Conservation (phyloP, 164 flowering plant genomes). For the Cinnamomum chago region DNA sequence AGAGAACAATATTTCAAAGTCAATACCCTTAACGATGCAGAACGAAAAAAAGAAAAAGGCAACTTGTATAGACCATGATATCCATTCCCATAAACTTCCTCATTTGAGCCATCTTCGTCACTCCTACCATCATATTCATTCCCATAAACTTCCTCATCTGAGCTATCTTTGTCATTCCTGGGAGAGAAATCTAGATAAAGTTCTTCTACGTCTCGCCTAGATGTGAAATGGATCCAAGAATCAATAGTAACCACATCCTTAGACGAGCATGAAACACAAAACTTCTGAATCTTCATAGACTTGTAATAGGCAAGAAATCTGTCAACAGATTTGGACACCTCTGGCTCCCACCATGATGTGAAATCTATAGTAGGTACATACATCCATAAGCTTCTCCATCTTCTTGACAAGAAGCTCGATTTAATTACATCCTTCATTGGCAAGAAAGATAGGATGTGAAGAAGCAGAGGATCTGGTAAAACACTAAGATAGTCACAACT, state of each 20-base stretch:
- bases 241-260: neutral
- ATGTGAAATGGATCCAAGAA: neutral
- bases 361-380: neutral
- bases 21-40: neutral
- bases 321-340: too few relatives aligned
- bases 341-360: neutral
- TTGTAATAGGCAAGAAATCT: too few relatives aligned
- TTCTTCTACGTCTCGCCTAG: neutral
- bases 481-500: neutral
- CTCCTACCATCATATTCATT: neutral
- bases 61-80: neutral
- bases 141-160: neutral
- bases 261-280: neutral
- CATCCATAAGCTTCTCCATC: neutral
- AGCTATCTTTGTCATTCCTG: too few relatives aligned
- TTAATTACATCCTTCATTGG: neutral
- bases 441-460: slow-evolving; percentile 3
- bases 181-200: neutral
- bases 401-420: neutral
- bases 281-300: neutral
- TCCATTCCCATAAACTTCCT: too few relatives aligned
- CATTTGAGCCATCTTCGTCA: neutral
- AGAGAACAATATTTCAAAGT: neutral
- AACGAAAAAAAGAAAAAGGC: neutral
- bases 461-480: neutral